Base-by-base conservation (phyloP, 805 yeast genomes). In the Candida coquimbonensis region DNA sequence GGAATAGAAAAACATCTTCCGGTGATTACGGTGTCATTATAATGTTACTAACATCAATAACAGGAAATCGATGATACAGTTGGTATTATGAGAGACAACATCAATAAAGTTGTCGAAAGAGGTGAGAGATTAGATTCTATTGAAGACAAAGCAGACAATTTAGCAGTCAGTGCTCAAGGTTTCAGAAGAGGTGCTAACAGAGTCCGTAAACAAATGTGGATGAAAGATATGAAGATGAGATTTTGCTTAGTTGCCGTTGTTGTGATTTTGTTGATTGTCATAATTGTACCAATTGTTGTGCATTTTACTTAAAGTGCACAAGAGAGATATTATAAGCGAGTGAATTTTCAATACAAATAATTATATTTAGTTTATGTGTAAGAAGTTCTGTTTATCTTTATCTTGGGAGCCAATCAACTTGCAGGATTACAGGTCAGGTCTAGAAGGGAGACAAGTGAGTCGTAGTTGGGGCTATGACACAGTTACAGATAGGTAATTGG, bases 171-270 rank as follows among this genome's bases (percentile, higher is more conserved):
- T 40, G 98, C 99, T 9, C 91, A 87, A 56, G 93, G 96, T 34
- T 91, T 93, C 73, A 87, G 95, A 64, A 79, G 96, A 64, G 95
- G 96, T 36, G 98, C 99, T 49, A 91, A 91, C 70, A 82, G 95
- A 58, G 97, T 91, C 40, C 86, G 99, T 69, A 91, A 90, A 67
- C 95, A 90, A 63, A 91, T 91, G 97, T 91, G 98, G 98, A 87
- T 95, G 86, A 91, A 93, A 68, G 96, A 91, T 65, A 77, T 93
- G 79, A 93, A 93, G 73, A 85, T 93, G 91, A 83, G 95, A 67
- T 71, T 90, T 73, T 91, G 98, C 67, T 69, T 87, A 47, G 83
- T 90, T 49, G 80, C 83, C 40, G 85, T 83, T 27, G 81, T 93
- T 44, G 80, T 91, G 60, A 80, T 90, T 44, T 68, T 91, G 55